A percentile compares a stretch with the other conserved stretches of the same genome.
Conservation (phyloP, 306 rosid genomes). For the Lablab purpureus region DNA sequence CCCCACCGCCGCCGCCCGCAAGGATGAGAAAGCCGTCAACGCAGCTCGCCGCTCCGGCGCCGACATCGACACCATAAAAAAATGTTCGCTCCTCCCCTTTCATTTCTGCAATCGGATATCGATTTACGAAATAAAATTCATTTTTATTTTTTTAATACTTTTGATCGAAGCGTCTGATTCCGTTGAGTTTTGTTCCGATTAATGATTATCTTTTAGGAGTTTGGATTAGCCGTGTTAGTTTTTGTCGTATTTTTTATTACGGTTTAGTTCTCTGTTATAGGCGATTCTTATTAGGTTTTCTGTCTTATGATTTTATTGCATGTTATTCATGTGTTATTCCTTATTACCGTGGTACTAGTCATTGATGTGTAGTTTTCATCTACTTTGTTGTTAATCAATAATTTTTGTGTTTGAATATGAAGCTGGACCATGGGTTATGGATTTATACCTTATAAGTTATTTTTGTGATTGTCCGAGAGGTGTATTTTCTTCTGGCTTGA, state of each 20-base stretch:
- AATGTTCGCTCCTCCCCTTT: conserved; percentile 50
- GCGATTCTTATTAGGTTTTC: background rate
- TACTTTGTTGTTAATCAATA: background rate
- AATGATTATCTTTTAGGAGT: background rate
- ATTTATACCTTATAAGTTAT: background rate
- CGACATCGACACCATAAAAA: conserved; percentile 79
- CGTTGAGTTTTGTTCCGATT: background rate
- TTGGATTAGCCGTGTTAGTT: background rate
- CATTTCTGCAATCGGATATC: background rate
- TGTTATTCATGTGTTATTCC: background rate
- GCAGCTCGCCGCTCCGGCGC: conserved; percentile 94
- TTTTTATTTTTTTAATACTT: background rate
- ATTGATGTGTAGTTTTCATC: conserved; percentile 16
- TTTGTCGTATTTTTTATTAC: too few relatives aligned
- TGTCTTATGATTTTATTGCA: background rate
- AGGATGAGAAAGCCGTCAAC: conserved; percentile 94
- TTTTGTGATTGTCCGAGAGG: background rate
- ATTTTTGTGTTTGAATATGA: conserved; percentile 3
- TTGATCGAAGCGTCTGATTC: background rate
- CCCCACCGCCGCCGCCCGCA: conserved; percentile 85
- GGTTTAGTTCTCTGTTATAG: background rate
- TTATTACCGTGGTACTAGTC: background rate
- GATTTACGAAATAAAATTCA: background rate
- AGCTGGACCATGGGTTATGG: background rate
- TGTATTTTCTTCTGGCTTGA: background rate